These are phyloP conservation scores for Calvatia gigantea DNA, from an alignment of 768 basidiomycete genomes.

Conservation along the genomic window DNA sequence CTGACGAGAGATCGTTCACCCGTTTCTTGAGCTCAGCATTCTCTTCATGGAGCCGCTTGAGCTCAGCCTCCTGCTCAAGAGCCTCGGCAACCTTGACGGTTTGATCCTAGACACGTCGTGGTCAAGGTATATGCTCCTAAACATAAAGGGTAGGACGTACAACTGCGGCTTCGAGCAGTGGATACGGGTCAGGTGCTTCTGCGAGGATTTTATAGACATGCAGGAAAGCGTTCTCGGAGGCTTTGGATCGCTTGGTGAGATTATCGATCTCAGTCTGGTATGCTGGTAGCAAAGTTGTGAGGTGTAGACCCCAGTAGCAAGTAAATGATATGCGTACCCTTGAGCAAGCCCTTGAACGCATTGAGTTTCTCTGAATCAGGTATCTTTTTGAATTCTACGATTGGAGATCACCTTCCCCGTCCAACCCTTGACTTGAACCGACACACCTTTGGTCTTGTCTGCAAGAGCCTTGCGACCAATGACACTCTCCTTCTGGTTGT, in stretches of 20 bases:
- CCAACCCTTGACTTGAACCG: not conserved
- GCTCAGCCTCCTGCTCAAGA: slow-evolving; percentile 67
- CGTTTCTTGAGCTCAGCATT: slow-evolving; percentile 75
- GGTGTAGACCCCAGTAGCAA: not conserved
- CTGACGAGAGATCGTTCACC: slow-evolving; percentile 54
- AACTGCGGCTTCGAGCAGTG: slow-evolving; percentile 90
- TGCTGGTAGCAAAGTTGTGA: slow-evolving; percentile 39
- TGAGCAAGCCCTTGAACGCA: slow-evolving; percentile 87
- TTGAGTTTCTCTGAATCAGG: slow-evolving; percentile 85
- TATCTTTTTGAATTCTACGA: slow-evolving; percentile 91
- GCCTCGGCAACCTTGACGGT: slow-evolving; percentile 88
- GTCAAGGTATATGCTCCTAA: not conserved
- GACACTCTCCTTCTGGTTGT: slow-evolving; percentile 97
- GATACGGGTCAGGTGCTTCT: slow-evolving; percentile 97
- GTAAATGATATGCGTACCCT: slow-evolving; percentile 46
- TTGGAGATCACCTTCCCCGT: not conserved
- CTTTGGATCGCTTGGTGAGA: slow-evolving; percentile 89
- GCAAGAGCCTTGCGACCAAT: slow-evolving; percentile 91
- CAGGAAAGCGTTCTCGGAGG: slow-evolving; percentile 94
- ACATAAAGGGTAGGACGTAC: slow-evolving; percentile 32
- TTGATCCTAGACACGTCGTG: slow-evolving; percentile 64
- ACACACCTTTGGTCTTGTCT: slow-evolving; percentile 93
- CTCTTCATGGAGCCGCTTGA: slow-evolving; percentile 73
- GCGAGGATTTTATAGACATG: slow-evolving; percentile 95
- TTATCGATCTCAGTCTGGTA: slow-evolving; percentile 97